Evolutionary conservation across 2,329 filamentous ascomycete species (phyloP).

Genomic region (Pseudogymnoascus sp.): DNA sequence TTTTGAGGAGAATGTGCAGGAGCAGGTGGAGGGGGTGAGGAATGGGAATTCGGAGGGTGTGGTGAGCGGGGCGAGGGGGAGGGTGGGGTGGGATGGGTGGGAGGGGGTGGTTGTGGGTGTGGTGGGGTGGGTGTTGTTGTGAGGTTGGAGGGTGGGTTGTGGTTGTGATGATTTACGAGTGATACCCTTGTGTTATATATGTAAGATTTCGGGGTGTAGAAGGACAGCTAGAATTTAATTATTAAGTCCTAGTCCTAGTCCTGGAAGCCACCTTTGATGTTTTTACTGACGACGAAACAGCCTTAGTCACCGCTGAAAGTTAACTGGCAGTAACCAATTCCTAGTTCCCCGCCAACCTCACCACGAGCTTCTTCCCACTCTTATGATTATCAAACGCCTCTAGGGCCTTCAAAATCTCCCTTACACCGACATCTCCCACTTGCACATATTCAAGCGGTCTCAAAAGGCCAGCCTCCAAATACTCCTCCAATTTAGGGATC

Average conservation of each 20-base stretch:
- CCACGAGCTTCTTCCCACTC: slow-evolving; percentile 19
- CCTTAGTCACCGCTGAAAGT: neutral
- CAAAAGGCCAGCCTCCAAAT: slow-evolving; percentile 13
- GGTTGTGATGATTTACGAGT: neutral
- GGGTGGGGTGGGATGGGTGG: neutral
- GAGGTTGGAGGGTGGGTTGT: neutral
- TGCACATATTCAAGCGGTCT: slow-evolving; percentile 20
- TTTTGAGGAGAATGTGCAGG: slow-evolving; percentile 39
- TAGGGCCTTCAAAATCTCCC: slow-evolving; percentile 15
- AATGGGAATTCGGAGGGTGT: slow-evolving; percentile 5
- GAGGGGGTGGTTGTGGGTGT: neutral
- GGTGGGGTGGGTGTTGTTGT: neutral
- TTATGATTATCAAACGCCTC: slow-evolving; percentile 15
- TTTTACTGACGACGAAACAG: neutral
- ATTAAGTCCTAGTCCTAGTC: neutral
- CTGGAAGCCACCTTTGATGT: too few species aligned
- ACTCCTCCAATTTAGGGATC: slow-evolving; percentile 17
- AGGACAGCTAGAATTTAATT: neutral
- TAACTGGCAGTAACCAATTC: neutral
- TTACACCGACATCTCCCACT: slow-evolving; percentile 16
- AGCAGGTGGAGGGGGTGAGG: slow-evolving; percentile 24
- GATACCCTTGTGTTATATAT: neutral
- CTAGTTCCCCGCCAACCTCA: slow-evolving; percentile 13
- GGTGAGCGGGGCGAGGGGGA: neutral
- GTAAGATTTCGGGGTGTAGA: neutral